Percentiles rank a stretch among this genome's conserved stretches.
Evolutionary conservation across 2,329 filamentous ascomycete genomes (phyloP).

Genomic region (Calonectria multiphialidica): DNA sequence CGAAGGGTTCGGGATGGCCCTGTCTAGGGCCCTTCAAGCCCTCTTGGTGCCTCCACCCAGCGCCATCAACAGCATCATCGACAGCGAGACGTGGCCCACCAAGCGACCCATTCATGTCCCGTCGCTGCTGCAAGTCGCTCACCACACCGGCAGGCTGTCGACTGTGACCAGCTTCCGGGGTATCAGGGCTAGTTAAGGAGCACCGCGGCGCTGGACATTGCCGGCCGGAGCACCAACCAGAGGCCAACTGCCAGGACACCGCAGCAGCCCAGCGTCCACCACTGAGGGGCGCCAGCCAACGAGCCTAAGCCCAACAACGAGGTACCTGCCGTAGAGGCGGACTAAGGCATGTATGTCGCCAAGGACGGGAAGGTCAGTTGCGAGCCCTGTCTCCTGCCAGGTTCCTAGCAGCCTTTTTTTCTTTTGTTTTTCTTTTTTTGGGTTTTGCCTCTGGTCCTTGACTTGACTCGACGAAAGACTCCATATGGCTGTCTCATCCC

Average conservation of each 20-base stretch:
- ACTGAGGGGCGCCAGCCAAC: slow-evolving; percentile 27
- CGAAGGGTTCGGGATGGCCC: not conserved
- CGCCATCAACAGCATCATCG: slow-evolving; percentile 17
- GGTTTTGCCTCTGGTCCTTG: not conserved
- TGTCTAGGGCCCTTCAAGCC: not conserved
- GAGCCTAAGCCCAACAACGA: slow-evolving; percentile 31
- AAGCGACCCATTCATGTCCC: slow-evolving; percentile 17
- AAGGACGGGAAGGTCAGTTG: slow-evolving; percentile 26
- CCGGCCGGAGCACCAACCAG: slow-evolving; percentile 30
- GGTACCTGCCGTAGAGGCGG: slow-evolving; percentile 27
- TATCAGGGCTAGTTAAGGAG: slow-evolving; percentile 22
- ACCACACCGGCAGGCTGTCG: slow-evolving; percentile 16
- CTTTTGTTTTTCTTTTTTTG: slow-evolving; percentile 3
- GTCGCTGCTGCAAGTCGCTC: slow-evolving; percentile 27
- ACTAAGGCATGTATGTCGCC: slow-evolving; percentile 27
- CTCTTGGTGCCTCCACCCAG: slow-evolving; percentile 1
- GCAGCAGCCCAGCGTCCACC: slow-evolving; percentile 28
- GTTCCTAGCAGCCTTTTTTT: slow-evolving; percentile 4
- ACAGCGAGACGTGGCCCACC: slow-evolving; percentile 19
- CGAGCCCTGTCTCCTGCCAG: slow-evolving; percentile 7
- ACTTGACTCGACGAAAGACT: slow-evolving; percentile 3
- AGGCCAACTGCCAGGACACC: slow-evolving; percentile 18
- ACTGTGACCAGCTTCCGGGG: slow-evolving; percentile 16
- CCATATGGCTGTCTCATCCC: slow-evolving; percentile 13
- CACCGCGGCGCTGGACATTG: slow-evolving; percentile 36